These are phyloP conservation scores for Phytophthora macrochlamydospora DNA, from an alignment of 352 stramenopile species.

Conservation along the genomic window DNA sequence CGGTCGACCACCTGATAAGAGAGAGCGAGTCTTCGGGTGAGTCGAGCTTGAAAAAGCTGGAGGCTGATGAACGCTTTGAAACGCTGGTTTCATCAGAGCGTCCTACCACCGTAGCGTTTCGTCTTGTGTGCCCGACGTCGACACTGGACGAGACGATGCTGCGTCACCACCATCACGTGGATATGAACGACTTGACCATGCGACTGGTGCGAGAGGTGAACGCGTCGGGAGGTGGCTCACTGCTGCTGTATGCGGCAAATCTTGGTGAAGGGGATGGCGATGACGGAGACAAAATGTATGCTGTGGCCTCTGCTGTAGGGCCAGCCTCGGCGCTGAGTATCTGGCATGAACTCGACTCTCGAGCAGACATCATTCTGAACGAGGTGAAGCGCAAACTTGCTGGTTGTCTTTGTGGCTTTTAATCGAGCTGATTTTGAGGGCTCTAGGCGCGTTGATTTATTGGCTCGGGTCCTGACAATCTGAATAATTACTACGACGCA, in stretches of 20 bases:
- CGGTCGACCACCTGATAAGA: constrained; percentile 11
- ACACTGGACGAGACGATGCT: constrained; percentile 66
- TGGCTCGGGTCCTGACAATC: no score
- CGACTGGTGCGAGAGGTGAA: constrained; percentile 70
- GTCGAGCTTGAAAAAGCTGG: constrained; percentile 34
- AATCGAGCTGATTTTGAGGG: constrained; percentile 5
- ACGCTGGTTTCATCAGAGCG: constrained; percentile 6
- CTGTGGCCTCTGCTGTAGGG: constrained; percentile 49
- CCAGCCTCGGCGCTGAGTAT: constrained; percentile 53
- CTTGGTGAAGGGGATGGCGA: constrained; percentile 11
- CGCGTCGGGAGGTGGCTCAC: constrained; percentile 45
- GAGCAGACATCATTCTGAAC: constrained; percentile 48
- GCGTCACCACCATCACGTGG: constrained; percentile 73
- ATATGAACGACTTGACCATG: constrained; percentile 71
- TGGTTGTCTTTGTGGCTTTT: constrained; percentile 72
- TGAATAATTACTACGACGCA: no score
- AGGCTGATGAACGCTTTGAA: constrained; percentile 52
- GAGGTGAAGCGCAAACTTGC: constrained; percentile 64
- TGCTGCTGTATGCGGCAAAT: constrained; percentile 40
- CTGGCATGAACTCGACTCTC: constrained; percentile 54
- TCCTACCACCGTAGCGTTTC: constrained; percentile 40
- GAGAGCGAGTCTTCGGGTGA: not conserved
- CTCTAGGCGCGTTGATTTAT: no score
- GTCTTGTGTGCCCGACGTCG: constrained; percentile 52
- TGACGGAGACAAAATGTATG: constrained; percentile 32